Evolutionary conservation across 2,329 filamentous ascomycete genomes (phyloP).

Genomic region (Metarhizium sp.): DNA sequence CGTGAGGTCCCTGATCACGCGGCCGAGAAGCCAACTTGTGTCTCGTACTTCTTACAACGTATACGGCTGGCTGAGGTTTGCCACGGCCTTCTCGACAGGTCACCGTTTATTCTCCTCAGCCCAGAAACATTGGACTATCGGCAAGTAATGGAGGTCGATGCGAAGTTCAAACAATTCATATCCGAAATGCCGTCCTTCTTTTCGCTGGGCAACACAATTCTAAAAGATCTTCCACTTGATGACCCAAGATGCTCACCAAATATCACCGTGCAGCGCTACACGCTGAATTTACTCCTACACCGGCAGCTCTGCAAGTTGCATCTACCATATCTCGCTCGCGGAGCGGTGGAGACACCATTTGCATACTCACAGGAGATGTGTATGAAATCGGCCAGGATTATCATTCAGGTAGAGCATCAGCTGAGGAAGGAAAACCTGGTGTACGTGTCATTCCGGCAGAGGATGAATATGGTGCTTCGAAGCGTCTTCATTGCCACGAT

Average conservation of each 20-base stretch:
- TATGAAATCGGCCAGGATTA: constrained; percentile 20
- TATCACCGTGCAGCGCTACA: constrained; percentile 22
- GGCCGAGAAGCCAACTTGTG: constrained; percentile 20
- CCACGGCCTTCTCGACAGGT: constrained; percentile 24
- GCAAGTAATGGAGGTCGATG: constrained; percentile 23
- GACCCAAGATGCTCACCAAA: constrained; percentile 14
- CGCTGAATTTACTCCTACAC: constrained; percentile 22
- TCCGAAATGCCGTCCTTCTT: constrained; percentile 21
- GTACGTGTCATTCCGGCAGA: constrained; percentile 19
- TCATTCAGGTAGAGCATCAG: constrained; percentile 20
- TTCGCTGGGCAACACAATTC: constrained; percentile 10
- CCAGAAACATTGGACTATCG: constrained; percentile 22
- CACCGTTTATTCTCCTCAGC: constrained; percentile 14
- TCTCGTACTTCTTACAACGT: constrained; percentile 29
- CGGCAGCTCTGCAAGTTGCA: constrained; percentile 26
- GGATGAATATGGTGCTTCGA: constrained; percentile 20
- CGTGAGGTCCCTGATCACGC: constrained; percentile 20
- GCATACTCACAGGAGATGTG: constrained; percentile 22
- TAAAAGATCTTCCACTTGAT: constrained; percentile 12
- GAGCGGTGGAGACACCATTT: constrained; percentile 22
- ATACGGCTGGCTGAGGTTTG: constrained; percentile 27
- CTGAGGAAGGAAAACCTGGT: constrained; percentile 17
- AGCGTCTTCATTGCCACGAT: constrained; percentile 25
- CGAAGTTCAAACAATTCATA: constrained; percentile 17
- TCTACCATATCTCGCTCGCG: constrained; percentile 24